Evolutionary conservation across 176 grass and related monocot genomes (phyloP).

Genomic region (Leersia perrieri): DNA sequence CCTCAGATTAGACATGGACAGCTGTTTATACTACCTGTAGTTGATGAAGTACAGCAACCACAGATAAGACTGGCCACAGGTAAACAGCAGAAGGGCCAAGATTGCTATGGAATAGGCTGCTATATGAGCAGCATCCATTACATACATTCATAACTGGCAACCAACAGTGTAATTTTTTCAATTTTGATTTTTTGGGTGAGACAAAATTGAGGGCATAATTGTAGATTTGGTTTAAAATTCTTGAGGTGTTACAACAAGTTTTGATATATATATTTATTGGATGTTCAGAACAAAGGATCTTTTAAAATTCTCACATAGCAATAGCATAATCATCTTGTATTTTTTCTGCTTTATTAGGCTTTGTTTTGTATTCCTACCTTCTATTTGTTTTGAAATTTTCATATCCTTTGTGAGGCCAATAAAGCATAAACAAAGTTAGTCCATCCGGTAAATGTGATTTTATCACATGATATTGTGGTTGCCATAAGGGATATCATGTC

Average conservation of each 20-base stretch:
- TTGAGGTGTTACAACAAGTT: slow-evolving; percentile 46
- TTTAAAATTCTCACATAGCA: slow-evolving; percentile 27
- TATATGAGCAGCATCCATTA: slow-evolving; percentile 34
- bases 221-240: slow-evolving; percentile 54
- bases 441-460: not conserved
- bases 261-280: slow-evolving; percentile 48
- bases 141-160: slow-evolving; percentile 37
- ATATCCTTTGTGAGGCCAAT: not conserved
- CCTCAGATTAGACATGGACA: slow-evolving; percentile 32
- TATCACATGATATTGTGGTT: not conserved
- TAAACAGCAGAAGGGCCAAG: slow-evolving; percentile 44
- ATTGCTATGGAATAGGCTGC: slow-evolving; percentile 33
- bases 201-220: slow-evolving; percentile 33
- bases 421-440: slow-evolving; percentile 2
- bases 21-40: slow-evolving; percentile 36
- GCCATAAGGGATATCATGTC: not conserved
- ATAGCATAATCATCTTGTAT: slow-evolving; percentile 17
- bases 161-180: slow-evolving; percentile 47
- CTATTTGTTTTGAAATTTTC: not conserved
- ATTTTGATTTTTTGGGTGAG: slow-evolving; percentile 44
- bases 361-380: slow-evolving; percentile 1
- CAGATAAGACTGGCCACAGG: slow-evolving; percentile 22
- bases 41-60: slow-evolving; percentile 35
- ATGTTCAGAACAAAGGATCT: slow-evolving; percentile 21
- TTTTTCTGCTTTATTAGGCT: slow-evolving; percentile 12